Percentiles rank a stretch among this genome's conserved stretches.
These are phyloP conservation scores for Isatis tinctoria DNA, from an alignment of 345 rosid species.

Conservation along the genomic window DNA sequence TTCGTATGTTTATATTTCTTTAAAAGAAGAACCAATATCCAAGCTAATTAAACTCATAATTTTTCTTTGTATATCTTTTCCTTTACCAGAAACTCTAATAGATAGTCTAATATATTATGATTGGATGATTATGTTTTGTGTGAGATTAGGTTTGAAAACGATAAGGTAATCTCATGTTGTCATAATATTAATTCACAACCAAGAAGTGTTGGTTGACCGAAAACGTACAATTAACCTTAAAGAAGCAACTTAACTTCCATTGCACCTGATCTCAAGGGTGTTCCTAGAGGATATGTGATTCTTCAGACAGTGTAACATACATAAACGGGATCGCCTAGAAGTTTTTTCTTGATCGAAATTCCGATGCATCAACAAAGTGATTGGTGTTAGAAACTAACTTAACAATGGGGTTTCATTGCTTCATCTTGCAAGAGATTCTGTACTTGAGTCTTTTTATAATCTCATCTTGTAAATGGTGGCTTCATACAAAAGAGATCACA, in stretches of 20 bases:
- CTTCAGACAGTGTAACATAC: background rate
- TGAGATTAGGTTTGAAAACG: constrained; percentile 14
- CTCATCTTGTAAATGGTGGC: constrained; percentile 46
- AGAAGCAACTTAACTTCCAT: background rate
- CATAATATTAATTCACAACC: background rate
- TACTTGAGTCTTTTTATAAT: constrained; percentile 54
- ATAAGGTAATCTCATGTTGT: background rate
- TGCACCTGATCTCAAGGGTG: background rate
- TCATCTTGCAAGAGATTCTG: constrained; percentile 57
- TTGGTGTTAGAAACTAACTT: constrained; percentile 11
- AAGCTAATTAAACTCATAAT: background rate
- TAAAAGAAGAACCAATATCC: constrained; percentile 6
- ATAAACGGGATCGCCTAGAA: background rate
- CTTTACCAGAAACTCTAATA: constrained; percentile 16
- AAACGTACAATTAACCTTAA: background rate
- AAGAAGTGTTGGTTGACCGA: background rate
- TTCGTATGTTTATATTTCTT: constrained; percentile 21
- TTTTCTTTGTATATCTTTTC: background rate
- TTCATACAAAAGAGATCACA: background rate
- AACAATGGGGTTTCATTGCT: constrained; percentile 70
- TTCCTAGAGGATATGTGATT: background rate
- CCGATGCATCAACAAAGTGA: background rate
- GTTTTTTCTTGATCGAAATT: background rate
- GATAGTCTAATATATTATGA: background rate
- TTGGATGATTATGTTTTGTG: background rate